Evolutionary conservation across 2,329 filamentous ascomycete species (phyloP).

Genomic region (Cercospora zeina): DNA sequence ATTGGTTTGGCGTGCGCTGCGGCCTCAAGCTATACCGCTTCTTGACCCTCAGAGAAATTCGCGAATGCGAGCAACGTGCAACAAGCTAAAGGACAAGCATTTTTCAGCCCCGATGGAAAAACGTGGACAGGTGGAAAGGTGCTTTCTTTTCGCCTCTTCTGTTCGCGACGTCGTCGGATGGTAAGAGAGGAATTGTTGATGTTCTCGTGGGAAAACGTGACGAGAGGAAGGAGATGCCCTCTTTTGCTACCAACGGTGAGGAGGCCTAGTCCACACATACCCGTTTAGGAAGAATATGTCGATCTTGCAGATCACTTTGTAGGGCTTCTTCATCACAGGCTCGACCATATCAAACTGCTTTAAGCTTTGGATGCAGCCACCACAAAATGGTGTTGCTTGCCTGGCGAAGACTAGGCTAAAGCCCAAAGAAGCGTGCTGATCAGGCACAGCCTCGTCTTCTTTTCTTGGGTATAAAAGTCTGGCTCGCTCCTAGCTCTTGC

Average conservation of each 20-base stretch:
- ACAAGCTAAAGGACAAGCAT: constrained; percentile 2
- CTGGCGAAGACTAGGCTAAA: background rate
- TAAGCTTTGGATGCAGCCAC: background rate
- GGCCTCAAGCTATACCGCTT: constrained; percentile 2
- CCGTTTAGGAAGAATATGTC: background rate
- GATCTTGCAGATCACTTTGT: constrained; percentile 2
- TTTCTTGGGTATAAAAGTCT: background rate
- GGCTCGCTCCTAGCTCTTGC: background rate
- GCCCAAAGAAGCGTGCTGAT: background rate
- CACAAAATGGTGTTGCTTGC: background rate
- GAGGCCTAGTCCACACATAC: background rate
- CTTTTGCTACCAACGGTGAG: too few relatives aligned
- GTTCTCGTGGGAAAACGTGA: too few relatives aligned
- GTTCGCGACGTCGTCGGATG: too few relatives aligned
- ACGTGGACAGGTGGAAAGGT: background rate
- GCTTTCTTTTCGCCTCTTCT: background rate
- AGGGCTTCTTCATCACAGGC: constrained; percentile 1
- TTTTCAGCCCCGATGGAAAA: background rate
- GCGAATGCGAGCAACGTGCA: constrained; percentile 7
- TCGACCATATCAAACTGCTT: background rate
- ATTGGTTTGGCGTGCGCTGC: constrained; percentile 5
- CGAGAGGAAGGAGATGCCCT: background rate
- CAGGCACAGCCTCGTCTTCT: background rate
- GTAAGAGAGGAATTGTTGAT: too few relatives aligned
- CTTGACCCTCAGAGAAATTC: background rate